phyloP scores from a whole-genome alignment of 2,329 filamentous ascomycete species.

The Berkeleyomyces basicola region DNA sequence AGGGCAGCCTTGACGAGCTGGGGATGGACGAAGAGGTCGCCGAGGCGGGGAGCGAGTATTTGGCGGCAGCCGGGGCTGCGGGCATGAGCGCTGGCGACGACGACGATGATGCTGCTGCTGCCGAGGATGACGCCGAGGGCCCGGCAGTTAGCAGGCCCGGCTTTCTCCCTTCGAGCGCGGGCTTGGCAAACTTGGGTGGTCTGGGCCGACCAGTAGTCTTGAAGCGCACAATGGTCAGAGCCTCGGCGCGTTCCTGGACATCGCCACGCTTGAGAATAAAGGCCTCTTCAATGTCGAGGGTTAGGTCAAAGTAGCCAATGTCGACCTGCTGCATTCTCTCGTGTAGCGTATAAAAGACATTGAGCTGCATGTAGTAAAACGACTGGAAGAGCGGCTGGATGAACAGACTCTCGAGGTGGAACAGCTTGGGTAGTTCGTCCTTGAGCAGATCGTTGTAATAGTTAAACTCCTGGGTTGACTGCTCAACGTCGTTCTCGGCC shows the following conservation, averaged over 20 bases:
- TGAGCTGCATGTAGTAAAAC: slow-evolving; percentile 99
- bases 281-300: slow-evolving; percentile 76
- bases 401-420: slow-evolving; percentile 78
- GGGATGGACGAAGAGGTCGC: slow-evolving; percentile 15
- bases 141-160: slow-evolving; percentile 36
- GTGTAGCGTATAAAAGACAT: slow-evolving; percentile 96
- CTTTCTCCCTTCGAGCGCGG: slow-evolving; percentile 31
- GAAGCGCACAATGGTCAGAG: slow-evolving; percentile 72
- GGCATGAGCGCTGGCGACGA: slow-evolving; percentile 14
- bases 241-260: slow-evolving; percentile 70
- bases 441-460: slow-evolving; percentile 97
- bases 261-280: slow-evolving; percentile 81
- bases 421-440: slow-evolving; percentile 85
- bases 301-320: slow-evolving; percentile 94
- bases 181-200: slow-evolving; percentile 42
- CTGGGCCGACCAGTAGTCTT: slow-evolving; percentile 64
- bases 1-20: slow-evolving; percentile 16
- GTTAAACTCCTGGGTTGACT: slow-evolving; percentile 88
- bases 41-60: slow-evolving; percentile 18
- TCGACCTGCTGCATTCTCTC: slow-evolving; percentile 96
- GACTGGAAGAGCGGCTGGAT: slow-evolving; percentile 95
- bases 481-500: slow-evolving; percentile 78
- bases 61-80: slow-evolving; percentile 14
- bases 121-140: slow-evolving; percentile 17
- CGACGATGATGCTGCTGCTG: slow-evolving; percentile 16